Conservation (phyloP, 805 yeast genomes). For the Candida jianshihensis region DNA sequence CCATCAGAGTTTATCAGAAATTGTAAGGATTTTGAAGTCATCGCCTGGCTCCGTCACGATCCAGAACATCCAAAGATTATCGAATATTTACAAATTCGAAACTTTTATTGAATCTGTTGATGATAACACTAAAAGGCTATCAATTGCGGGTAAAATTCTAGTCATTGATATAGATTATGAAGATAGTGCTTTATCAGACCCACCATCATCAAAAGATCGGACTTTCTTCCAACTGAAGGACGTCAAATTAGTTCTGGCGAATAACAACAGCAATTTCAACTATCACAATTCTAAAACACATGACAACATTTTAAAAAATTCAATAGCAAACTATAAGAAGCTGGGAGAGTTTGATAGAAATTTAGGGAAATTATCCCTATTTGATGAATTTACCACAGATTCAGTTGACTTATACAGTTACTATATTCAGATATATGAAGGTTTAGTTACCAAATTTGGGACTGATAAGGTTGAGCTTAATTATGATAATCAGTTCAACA, state of each 20-base stretch:
- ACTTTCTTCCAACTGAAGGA: slow-evolving; percentile 11
- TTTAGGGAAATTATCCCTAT: slow-evolving; percentile 12
- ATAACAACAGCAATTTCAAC: slow-evolving; percentile 18
- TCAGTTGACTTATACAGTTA: slow-evolving; percentile 17
- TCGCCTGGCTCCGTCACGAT: slow-evolving; percentile 17
- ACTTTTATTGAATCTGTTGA: slow-evolving; percentile 17
- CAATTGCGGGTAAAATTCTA: slow-evolving; percentile 23
- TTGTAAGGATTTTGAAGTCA: slow-evolving; percentile 15
- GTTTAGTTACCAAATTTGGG: slow-evolving; percentile 1
- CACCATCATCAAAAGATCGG: slow-evolving; percentile 4
- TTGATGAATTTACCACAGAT: slow-evolving; percentile 19
- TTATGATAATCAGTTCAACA: slow-evolving; percentile 12
- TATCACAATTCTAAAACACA: slow-evolving; percentile 10
- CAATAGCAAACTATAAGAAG: slow-evolving; percentile 10
- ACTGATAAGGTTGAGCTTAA: slow-evolving; percentile 12
- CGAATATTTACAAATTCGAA: slow-evolving; percentile 22
- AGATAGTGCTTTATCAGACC: slow-evolving; percentile 2
- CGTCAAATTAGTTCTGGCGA: slow-evolving; percentile 19
- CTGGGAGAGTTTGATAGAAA: slow-evolving; percentile 14
- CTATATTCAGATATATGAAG: slow-evolving; percentile 5
- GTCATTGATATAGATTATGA: slow-evolving; percentile 22
- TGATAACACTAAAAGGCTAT: slow-evolving; percentile 11
- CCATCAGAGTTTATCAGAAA: slow-evolving; percentile 14
- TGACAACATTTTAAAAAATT: slow-evolving; percentile 12
- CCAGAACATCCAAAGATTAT: slow-evolving; percentile 20